phyloP scores from a whole-genome alignment of 352 stramenopile species.

The Phytopythium montanum region DNA sequence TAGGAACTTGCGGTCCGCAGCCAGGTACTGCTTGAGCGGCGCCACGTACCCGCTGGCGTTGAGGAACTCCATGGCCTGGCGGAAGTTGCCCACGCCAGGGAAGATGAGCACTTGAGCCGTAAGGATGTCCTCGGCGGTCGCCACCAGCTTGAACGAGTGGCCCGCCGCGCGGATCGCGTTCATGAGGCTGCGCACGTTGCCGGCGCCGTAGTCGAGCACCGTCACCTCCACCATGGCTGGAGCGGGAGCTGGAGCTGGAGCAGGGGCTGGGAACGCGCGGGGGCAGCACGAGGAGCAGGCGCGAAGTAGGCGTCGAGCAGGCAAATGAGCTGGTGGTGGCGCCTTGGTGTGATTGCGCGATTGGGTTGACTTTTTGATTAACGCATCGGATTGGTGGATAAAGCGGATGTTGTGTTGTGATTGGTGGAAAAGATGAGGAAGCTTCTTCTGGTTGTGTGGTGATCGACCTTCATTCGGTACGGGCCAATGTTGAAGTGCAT shows the following conservation, averaged over 20 bases:
- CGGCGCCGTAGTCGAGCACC: conserved; percentile 98
- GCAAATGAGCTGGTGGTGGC: too few relatives aligned
- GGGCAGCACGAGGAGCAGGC: background rate
- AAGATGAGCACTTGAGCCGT: conserved; percentile 86
- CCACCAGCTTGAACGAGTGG: conserved; percentile 87
- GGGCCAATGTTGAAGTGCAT: background rate
- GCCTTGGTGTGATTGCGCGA: too few relatives aligned
- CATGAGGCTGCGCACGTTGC: conserved; percentile 97
- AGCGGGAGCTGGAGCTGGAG: too few relatives aligned
- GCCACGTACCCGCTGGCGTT: conserved; percentile 85
- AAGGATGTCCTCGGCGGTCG: conserved; percentile 88
- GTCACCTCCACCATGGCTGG: conserved; percentile 69
- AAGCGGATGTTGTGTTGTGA: background rate
- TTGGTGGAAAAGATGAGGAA: conserved; percentile 1
- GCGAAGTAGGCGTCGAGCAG: too few relatives aligned
- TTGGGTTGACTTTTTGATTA: too few relatives aligned
- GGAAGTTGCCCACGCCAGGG: conserved; percentile 82
- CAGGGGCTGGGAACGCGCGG: background rate
- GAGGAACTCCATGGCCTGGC: conserved; percentile 92
- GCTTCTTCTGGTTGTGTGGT: background rate
- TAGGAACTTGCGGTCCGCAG: conserved; percentile 90
- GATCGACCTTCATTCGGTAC: background rate
- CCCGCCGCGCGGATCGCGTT: conserved; percentile 94
- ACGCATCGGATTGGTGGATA: conserved; percentile 1
- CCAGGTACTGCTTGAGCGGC: conserved; percentile 87